Evolutionary conservation across 2,329 filamentous ascomycete genomes (phyloP), one percentile per base, ranked within the genome.

Genomic region (Phaeophleospora eucalypticola): DNA sequence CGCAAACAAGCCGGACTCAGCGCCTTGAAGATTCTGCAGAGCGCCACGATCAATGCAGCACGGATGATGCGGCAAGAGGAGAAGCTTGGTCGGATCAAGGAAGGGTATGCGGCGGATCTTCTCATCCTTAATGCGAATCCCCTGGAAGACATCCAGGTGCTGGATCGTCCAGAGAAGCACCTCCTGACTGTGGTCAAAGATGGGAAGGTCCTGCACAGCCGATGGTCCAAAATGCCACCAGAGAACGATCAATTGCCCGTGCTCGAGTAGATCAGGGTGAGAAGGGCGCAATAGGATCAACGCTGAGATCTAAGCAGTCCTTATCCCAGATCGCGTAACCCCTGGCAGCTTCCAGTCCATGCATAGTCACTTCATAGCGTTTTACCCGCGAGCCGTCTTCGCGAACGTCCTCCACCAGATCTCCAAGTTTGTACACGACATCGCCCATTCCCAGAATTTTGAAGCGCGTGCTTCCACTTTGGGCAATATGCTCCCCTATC

Each of bases 121-220:
- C 52, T 82, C 21, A 63, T 82, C 2, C 54, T 81, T 35, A 72
- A 73, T 33, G 54, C 57, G 35, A 80, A 80, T 54, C 79, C 79
- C 2, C 59, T 82, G 42, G 71, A 79, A n/a, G 71, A 82, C 56
- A 71, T 81, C 15, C 67, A 68, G 0, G 64, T 80, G 3, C 57
- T 82, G 19, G 75, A 75, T 49, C 56, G 65, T 34, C 71, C 71
- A 2, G 71, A 79, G 41, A 66, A 69, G 54, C 65, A 72, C 49
- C 52, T 80, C 6, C 53, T 79, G 36, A 72, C 68, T 2, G 76
- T 81, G 1, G 67, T 81, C 39, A 80, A 81, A 57, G 77, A 78
- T 29, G 78, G 79, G 0, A 65, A 73, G 12, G 67, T 80, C 14
- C 64, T 66, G 37, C 62, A 61, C 45, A 69, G 66, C 48, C 52